Evolutionary conservation across 2,329 filamentous ascomycete genomes (phyloP), one percentile per base, ranked within the genome.

Genomic region (Zymoseptoria crescenta): DNA sequence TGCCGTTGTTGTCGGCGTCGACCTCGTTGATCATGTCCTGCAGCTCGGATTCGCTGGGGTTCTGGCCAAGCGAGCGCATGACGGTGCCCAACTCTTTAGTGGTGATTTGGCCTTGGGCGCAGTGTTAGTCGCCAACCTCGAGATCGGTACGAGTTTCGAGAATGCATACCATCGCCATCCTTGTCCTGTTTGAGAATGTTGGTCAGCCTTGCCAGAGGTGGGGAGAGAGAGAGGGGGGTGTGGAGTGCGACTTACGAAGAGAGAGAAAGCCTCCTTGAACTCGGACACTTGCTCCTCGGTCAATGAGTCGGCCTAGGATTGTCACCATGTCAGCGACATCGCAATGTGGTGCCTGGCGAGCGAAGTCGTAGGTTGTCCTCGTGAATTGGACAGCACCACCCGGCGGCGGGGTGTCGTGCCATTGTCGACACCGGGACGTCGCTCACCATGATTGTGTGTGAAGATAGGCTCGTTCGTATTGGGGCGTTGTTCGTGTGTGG

Each of bases 231-330:
- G 49, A n/a, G 29, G 21, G 29, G 45, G 50, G 51, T 61, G 29
- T 19, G 20, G 7, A 20, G 54, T 52, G 58, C 48, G 57, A 87
- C 94, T 87, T 87, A 99, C 94, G 80, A 99, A 99, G 68, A 99
- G 90, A 77, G 94, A 99, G 82, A 99, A 99, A 58, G 94, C 94
- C 83, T 99, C 94, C 89, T 97, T 99, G 84, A 97, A 99, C 83
- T 99, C 94, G 76, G 94, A 97, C 77, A 99, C 94, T 85, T 99
- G 94, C 82, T 99, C 94, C 84, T 99, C 94, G 72, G 94, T 97
- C 74, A 99, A 88, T 78, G 93, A 93, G 77, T 99, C 94, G 77
- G 93, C 93, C 93, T 97, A 76, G 50, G 1, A 16, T 45, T 35
- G 28, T 27, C 21, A 49, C 20, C 7, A 50, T 45, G 65, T 67